Percentiles rank a stretch among this genome's conserved stretches.
Conservation (phyloP, 139 green algal species). For the Picochlorum sp. region DNA sequence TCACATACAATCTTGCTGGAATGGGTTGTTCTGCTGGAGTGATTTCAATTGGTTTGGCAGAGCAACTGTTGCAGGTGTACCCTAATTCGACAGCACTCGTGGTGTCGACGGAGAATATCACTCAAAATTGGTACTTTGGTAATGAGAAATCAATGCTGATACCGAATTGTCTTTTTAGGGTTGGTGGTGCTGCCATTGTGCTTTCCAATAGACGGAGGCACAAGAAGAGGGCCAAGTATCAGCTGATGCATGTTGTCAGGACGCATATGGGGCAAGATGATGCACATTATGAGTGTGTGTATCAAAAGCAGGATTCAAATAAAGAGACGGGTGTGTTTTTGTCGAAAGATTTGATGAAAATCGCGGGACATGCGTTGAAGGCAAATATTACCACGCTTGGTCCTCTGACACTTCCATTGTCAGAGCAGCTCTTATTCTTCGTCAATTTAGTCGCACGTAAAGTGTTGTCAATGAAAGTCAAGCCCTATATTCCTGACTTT, state of each 20-base stretch:
- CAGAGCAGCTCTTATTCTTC: constrained; percentile 90
- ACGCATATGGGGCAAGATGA: constrained; percentile 90
- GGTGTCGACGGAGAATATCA: constrained; percentile 96
- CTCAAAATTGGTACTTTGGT: constrained; percentile 94
- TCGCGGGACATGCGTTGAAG: constrained; percentile 73
- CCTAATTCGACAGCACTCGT: constrained; percentile 71
- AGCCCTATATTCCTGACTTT: constrained; percentile 96
- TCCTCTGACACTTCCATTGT: constrained; percentile 87
- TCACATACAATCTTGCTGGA: constrained; percentile 91
- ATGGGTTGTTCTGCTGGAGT: constrained; percentile 92
- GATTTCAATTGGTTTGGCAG: constrained; percentile 80
- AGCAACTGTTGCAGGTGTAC: constrained; percentile 79
- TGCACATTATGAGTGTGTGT: constrained; percentile 76
- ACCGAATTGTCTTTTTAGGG: constrained; percentile 94
- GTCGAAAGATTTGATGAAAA: constrained; percentile 86
- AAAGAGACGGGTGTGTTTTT: constrained; percentile 64
- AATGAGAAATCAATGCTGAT: constrained; percentile 90
- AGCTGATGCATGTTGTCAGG: constrained; percentile 76
- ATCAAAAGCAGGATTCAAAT: constrained; percentile 64
- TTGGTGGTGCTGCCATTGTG: constrained; percentile 86
- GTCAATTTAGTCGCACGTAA: constrained; percentile 80
- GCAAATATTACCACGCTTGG: constrained; percentile 96
- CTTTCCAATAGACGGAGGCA: constrained; percentile 78
- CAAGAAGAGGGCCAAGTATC: constrained; percentile 67
- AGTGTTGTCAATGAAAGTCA: constrained; percentile 45